A percentile compares a stretch with the other conserved stretches of the same genome.
phyloP scores from a whole-genome alignment of 805 yeast genomes.

The Candida broadrunensis region DNA sequence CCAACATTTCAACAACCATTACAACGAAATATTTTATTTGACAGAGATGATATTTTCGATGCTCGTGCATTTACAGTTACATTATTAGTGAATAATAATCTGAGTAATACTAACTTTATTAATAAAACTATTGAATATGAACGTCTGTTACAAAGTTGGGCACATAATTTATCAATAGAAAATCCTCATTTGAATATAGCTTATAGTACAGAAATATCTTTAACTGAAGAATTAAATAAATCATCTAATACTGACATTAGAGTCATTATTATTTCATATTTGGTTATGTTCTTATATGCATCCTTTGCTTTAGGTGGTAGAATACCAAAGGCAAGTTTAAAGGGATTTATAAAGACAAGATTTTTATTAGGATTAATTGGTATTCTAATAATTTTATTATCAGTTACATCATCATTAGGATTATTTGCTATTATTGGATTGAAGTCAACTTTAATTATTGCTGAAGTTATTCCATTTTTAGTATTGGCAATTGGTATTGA shows the following conservation, averaged over 20 bases:
- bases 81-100: constrained; percentile 56
- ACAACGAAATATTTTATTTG: constrained; percentile 64
- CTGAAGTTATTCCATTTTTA: constrained; percentile 93
- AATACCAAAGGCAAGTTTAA: constrained; percentile 35
- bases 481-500: constrained; percentile 96
- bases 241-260: constrained; percentile 76
- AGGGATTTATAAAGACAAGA: constrained; percentile 50
- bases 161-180: constrained; percentile 42
- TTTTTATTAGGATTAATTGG: constrained; percentile 82
- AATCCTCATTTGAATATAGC: constrained; percentile 52
- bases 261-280: constrained; percentile 70
- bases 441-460: constrained; percentile 86
- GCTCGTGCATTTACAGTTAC: constrained; percentile 79
- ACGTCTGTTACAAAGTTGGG: constrained; percentile 52
- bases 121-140: constrained; percentile 63
- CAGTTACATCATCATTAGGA: constrained; percentile 83
- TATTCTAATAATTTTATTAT: constrained; percentile 71
- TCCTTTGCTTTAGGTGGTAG: constrained; percentile 73
- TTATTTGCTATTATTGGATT: constrained; percentile 71
- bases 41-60: constrained; percentile 47
- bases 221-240: constrained; percentile 79
- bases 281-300: constrained; percentile 85
- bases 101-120: constrained; percentile 38
- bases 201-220: constrained; percentile 79
- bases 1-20: constrained; percentile 92